These are phyloP conservation scores for Boletus vermiculosoides DNA, from an alignment of 768 basidiomycete species.

Conservation along the genomic window DNA sequence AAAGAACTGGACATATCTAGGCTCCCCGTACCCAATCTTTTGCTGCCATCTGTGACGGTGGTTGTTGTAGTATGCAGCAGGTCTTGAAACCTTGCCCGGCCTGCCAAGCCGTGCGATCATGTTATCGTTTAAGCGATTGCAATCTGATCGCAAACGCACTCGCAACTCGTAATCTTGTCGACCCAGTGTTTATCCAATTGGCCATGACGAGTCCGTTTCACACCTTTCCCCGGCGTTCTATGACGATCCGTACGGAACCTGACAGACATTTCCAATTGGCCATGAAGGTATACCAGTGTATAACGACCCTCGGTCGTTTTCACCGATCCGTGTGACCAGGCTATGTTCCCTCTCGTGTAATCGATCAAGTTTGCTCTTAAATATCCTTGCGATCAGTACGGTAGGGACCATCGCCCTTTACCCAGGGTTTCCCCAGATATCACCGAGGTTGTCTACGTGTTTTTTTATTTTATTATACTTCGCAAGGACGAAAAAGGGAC, in stretches of 20 bases:
- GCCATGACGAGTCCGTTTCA: background rate
- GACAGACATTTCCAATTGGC: background rate
- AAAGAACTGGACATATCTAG: background rate
- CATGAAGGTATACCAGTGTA: background rate
- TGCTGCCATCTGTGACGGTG: background rate
- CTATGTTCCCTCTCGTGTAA: background rate
- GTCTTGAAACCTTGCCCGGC: background rate
- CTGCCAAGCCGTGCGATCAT: background rate
- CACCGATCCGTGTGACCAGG: background rate
- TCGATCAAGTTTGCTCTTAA: background rate
- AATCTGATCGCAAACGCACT: background rate
- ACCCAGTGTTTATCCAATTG: background rate
- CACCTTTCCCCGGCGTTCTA: background rate
- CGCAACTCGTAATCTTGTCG: background rate
- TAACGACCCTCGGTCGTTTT: background rate
- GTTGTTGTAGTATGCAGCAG: background rate
- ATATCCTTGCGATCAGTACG: background rate
- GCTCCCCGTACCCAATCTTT: too few species aligned
- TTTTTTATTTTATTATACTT: background rate
- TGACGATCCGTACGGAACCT: background rate
- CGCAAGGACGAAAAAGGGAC: background rate
- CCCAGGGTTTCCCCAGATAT: background rate
- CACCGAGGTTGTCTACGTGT: background rate
- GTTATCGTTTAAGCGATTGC: background rate
- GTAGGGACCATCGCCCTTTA: background rate